Evolutionary conservation across 306 rosid species (phyloP).

Genomic region (Rubus idaeus): DNA sequence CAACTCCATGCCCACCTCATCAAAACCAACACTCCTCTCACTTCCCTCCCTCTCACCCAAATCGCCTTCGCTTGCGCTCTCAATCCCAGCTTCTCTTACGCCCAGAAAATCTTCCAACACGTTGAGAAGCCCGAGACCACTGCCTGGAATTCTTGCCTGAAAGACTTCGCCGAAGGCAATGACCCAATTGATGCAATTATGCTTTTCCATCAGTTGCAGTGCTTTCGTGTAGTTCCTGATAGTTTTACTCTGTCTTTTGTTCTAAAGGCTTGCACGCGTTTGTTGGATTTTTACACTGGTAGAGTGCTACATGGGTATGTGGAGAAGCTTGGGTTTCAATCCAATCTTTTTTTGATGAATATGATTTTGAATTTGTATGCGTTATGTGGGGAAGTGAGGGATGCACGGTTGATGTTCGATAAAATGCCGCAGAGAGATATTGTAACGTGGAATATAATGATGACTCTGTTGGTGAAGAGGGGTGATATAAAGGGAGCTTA

Average conservation of each 20-base stretch:
- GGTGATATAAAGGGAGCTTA: constrained; percentile 36
- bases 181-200: constrained; percentile 35
- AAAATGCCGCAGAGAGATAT: constrained; percentile 51
- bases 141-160: constrained; percentile 51
- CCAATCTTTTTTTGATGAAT: constrained; percentile 43
- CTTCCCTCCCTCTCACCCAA: constrained; percentile 43
- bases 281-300: constrained; percentile 40
- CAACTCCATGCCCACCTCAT: constrained; percentile 56
- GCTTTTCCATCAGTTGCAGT: constrained; percentile 38
- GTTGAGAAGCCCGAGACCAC: constrained; percentile 16
- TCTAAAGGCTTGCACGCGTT: constrained; percentile 44
- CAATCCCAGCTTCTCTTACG: constrained; percentile 40
- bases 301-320: constrained; percentile 47
- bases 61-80: constrained; percentile 47
- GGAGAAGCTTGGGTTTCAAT: constrained; percentile 50
- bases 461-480: constrained; percentile 39
- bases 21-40: constrained; percentile 44
- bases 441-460: constrained; percentile 54
- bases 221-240: constrained; percentile 36
- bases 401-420: constrained; percentile 46
- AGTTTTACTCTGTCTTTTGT: constrained; percentile 47
- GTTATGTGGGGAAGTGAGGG: constrained; percentile 26
- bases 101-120: constrained; percentile 32
- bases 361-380: constrained; percentile 46
- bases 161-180: constrained; percentile 35